phyloP scores from a whole-genome alignment of 495 filamentous ascomycete species.

The Talaromyces wortmannii region DNA sequence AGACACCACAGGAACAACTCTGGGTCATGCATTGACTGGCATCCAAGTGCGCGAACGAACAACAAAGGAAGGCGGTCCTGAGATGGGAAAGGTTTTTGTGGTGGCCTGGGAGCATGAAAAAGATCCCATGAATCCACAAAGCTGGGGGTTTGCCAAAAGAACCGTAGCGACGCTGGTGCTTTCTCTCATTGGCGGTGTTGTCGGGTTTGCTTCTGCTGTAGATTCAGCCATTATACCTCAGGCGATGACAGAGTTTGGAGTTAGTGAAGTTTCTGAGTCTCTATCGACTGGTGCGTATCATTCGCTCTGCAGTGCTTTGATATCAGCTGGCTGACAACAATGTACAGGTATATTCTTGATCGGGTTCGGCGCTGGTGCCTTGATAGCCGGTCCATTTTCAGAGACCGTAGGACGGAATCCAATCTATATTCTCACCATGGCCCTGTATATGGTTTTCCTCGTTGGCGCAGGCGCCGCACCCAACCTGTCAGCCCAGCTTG shows the following conservation, averaged over 20 bases:
- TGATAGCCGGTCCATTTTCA: constrained; percentile 45
- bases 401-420: constrained; percentile 56
- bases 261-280: constrained; percentile 44
- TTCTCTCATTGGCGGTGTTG: constrained; percentile 42
- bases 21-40: constrained; percentile 26
- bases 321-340: neutral
- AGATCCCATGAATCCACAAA: constrained; percentile 50
- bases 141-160: constrained; percentile 36
- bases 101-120: constrained; percentile 49
- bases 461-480: constrained; percentile 43
- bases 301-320: too few relatives aligned
- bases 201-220: constrained; percentile 45
- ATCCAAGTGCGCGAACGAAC: constrained; percentile 25
- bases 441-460: constrained; percentile 46
- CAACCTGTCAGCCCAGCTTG: constrained; percentile 43
- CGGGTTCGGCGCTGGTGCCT: constrained; percentile 51
- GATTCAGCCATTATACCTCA: constrained; percentile 37
- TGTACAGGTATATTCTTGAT: constrained; percentile 48
- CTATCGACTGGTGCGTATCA: constrained; percentile 32
- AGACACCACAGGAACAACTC: constrained; percentile 19
- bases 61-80: constrained; percentile 16
- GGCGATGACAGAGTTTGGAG: constrained; percentile 38
- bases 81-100: constrained; percentile 41
- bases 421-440: constrained; percentile 47
- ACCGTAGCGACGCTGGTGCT: constrained; percentile 42